Base-by-base conservation (phyloP, 352 stramenopile genomes). In the Phytophthora vignae region DNA sequence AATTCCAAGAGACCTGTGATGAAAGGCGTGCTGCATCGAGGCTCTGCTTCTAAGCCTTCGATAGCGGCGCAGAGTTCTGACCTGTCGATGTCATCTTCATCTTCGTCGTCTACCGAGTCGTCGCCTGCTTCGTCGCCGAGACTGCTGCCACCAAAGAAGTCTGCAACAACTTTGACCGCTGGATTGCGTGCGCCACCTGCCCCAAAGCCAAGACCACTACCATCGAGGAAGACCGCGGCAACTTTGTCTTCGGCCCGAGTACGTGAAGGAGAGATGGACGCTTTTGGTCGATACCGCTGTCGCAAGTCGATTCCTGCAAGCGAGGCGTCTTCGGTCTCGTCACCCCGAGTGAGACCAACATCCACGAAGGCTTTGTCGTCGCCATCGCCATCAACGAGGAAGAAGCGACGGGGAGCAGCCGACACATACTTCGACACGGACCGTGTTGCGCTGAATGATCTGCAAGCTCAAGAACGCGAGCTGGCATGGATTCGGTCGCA, bases 391-490 rank as follows among this genome's bases (percentile, higher is more conserved):
- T 64, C 46, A 44, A 67, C 49, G n/a, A 71, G 68, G 54, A 79
- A 74, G 22, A 79, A 69, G 21, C 63, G 72, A 6, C 62, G 63
- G 10, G 58, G 66, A 2, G 6, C n/a, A 55, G 1, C 27, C 21
- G 7, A 44, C 29, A 36, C 53, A n/a, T 46, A 56, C 27, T 79
- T 79, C 36, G 59, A 74, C 33, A 48, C 57, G 11, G 73, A 84
- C 57, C 55, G 49, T 15, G 38, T 84, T 17, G 54, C 77, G 11
- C 54, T 84, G 7, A 42, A 77, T 55, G 71, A 81, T 38, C 25
- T 84, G 40, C 77, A 84, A 57, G 77, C 77, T 8, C 77, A 84
- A 22, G 77, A 84, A 40, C 73, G 67, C 56, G 77, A 84, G 50
- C 31, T 84, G 19, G 77, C 77, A 21, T 71, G 62, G 52, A 74